Evolutionary conservation across 352 stramenopile genomes (phyloP), one percentile per base, ranked within the genome.

Genomic region (Halophytophthora polymorphica): DNA sequence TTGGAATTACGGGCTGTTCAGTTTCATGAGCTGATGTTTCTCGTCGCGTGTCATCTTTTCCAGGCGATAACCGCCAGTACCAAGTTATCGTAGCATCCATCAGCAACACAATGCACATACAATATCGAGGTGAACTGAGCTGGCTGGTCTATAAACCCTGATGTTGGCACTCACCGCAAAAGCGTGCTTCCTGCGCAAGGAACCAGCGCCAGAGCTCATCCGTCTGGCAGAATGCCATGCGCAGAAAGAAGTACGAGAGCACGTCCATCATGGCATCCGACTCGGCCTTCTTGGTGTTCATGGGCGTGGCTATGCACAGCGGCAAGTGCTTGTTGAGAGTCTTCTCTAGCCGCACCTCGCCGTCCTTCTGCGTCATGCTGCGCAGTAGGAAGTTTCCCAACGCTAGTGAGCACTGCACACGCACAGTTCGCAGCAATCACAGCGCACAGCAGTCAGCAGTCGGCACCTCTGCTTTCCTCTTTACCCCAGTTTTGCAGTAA

Each of bases 201-300:
- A 99, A 99, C 97, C 97, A 99, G 37, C 96, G 89, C 23, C 97
- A 82, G 17, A 98, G 72, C 69, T 99, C 96, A 52, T 99, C 97
- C 4, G 87, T 97, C 49, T 97, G 90, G 64, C 96, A 99, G 70
- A 99, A 99, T 6, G 96, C 96, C 56, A 98, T 92, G 25, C 96
- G 83, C 50, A 99, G 64, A 39, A 99, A 98, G 66, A 98, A 99
- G 65, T 99, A 96, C 31, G 95, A 99, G 15, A 98, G 70, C 52
- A 93, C 82, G 66, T 98, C 83, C 67, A 97, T 97, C 36, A 80
- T 58, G 18, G 79, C 55, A 50, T 95, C 76, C 18, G 72, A 60
- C 40, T 93, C 77, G 6, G 78, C 76, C 44, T 77, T 75, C 6
- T 82, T 77, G 13, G 58, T 56, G 23, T 76, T 69, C 29, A 47